Conservation (phyloP, 768 basidiomycete genomes). For the Russula griseocarnosa region DNA sequence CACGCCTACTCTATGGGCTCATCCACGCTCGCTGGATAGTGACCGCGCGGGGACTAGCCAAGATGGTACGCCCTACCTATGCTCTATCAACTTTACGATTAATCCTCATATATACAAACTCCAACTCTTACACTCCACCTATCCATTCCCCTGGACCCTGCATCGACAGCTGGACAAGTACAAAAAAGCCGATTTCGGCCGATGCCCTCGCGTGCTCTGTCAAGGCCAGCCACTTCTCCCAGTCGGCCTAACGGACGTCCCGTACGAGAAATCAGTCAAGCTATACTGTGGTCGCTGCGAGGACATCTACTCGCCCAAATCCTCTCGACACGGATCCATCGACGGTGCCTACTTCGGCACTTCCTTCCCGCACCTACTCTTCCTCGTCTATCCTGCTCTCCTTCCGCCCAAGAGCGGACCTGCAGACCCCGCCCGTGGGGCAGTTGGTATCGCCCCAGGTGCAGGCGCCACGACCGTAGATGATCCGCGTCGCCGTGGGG, state of each 20-base stretch:
- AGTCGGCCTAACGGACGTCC: constrained; percentile 93
- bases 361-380: constrained; percentile 94
- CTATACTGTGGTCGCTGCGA: constrained; percentile 98
- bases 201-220: constrained; percentile 96
- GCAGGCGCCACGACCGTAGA: constrained; percentile 35
- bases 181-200: constrained; percentile 96
- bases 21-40: constrained; percentile 98
- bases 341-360: constrained; percentile 99
- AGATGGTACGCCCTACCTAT: constrained; percentile 67
- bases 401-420: constrained; percentile 78
- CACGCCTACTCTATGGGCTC: constrained; percentile 88
- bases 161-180: constrained; percentile 82
- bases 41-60: constrained; percentile 85
- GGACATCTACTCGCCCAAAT: constrained; percentile 97
- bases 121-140: not conserved
- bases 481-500: constrained; percentile 29
- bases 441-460: constrained; percentile 30
- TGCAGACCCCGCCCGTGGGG: constrained; percentile 36
- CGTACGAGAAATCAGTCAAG: constrained; percentile 98
- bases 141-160: not conserved
- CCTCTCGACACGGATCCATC: constrained; percentile 92
- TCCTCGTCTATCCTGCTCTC: constrained; percentile 93
- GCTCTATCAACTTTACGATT: not conserved
- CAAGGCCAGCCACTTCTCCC: constrained; percentile 92
- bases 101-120: not conserved